Percentiles rank a stretch among this genome's conserved stretches.
Evolutionary conservation across 2,329 filamentous ascomycete genomes (phyloP).

Genomic region (Triangularia setosa): DNA sequence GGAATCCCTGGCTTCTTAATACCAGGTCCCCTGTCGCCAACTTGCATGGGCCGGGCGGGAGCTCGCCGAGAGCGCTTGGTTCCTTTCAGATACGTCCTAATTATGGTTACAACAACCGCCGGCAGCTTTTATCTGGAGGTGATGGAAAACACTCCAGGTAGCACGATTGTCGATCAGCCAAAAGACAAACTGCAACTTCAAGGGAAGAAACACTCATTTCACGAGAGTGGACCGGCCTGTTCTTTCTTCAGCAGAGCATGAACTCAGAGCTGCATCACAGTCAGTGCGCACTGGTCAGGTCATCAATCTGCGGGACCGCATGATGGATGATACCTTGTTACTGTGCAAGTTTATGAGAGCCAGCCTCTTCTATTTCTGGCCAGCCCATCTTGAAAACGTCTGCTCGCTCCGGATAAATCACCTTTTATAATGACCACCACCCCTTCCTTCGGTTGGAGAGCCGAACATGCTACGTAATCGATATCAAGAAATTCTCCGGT

Average conservation of each 20-base stretch:
- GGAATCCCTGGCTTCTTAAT: background rate
- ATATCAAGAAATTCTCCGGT: background rate
- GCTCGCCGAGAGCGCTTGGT: background rate
- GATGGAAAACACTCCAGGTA: background rate
- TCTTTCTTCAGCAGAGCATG: background rate
- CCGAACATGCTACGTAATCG: background rate
- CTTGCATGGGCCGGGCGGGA: background rate
- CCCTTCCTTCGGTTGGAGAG: background rate
- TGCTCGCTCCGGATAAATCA: constrained; percentile 14
- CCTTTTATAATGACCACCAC: background rate
- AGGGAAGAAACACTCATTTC: background rate
- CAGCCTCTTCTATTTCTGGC: background rate
- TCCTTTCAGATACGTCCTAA: background rate
- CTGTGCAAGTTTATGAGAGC: background rate
- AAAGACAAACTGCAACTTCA: background rate
- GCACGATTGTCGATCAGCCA: background rate
- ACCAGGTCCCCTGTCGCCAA: background rate
- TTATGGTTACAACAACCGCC: background rate
- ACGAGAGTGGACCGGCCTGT: background rate
- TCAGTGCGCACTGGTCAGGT: constrained; percentile 15
- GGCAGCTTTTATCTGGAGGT: background rate
- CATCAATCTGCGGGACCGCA: constrained; percentile 7
- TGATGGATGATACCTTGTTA: background rate
- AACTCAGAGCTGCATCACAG: constrained; percentile 11
- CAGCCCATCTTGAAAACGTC: constrained; percentile 4